These are phyloP conservation scores for Truncatella angustata DNA, from an alignment of 2,329 filamentous ascomycete genomes.

Conservation along the genomic window DNA sequence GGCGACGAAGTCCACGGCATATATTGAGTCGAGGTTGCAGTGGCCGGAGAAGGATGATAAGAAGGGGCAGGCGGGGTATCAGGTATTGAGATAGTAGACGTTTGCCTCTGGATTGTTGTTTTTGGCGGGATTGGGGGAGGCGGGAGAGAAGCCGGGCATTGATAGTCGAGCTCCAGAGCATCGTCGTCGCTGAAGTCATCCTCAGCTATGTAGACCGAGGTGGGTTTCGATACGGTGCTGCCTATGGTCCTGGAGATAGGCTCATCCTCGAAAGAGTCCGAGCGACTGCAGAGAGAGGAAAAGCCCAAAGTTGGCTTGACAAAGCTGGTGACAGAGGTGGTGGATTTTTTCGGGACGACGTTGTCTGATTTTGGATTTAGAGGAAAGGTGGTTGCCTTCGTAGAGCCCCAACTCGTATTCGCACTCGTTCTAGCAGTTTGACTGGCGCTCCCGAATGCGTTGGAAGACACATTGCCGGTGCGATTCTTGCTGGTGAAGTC, in stretches of 20 bases:
- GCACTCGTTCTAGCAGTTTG: constrained; percentile 30
- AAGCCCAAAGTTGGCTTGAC: constrained; percentile 27
- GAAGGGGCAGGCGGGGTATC: constrained; percentile 18
- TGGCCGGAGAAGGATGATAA: constrained; percentile 18
- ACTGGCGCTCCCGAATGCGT: constrained; percentile 21
- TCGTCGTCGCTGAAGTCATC: constrained; percentile 87
- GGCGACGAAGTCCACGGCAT: constrained; percentile 75
- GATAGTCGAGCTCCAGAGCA: constrained; percentile 68
- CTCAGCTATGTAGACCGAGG: constrained; percentile 64
- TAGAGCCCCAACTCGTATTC: constrained; percentile 35
- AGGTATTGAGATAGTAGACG: constrained; percentile 22
- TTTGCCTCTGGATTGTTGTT: constrained; percentile 15
- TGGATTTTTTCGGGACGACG: constrained; percentile 17
- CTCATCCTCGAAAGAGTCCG: constrained; percentile 48
- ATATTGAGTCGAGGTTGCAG: constrained; percentile 27
- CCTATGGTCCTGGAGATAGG: constrained; percentile 34
- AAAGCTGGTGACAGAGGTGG: constrained; percentile 13
- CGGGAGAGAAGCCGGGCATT: constrained; percentile 55
- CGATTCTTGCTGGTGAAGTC: constrained; percentile 49
- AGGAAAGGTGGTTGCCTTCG: constrained; percentile 34
- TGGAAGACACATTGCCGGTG: constrained; percentile 32
- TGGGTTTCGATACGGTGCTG: constrained; percentile 21
- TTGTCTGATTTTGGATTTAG: constrained; percentile 34
- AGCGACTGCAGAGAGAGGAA: constrained; percentile 41
- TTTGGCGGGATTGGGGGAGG: constrained; percentile 21